Evolutionary conservation across 2,329 filamentous ascomycete genomes (phyloP), one percentile per base, ranked within the genome.

Genomic region (Rutstroemia sydowiana): DNA sequence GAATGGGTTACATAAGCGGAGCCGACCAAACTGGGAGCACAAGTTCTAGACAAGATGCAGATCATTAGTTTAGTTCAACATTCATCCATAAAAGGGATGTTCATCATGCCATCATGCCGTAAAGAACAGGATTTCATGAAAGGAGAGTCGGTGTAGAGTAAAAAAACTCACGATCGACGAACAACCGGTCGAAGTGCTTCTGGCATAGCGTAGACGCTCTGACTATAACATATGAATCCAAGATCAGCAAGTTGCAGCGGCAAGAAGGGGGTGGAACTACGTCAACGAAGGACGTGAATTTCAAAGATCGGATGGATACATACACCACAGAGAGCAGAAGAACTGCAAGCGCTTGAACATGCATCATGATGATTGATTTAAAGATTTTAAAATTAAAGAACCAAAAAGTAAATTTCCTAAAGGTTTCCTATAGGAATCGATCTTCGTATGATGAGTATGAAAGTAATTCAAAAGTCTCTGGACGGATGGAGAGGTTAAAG

Each of bases 1-100:
- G 56, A 52, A 23, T 59, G 58, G 7, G 52, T 59, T 39, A 57
- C 46, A 16, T 49, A 53, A 37, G 52, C 48, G n/a, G 55, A 44
- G 10, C 42, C 55, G 36, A 52, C 51, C 30, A 54, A 34, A 10
- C 52, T 55, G 43, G 51, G 45, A 16, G 47, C 44, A 39, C 53
- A 53, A 13, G 49, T 52, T 3, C 16, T 30, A n/a, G n/a, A n/a
- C n/a, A n/a, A n/a, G n/a, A n/a, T 21, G 36, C 45, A 20, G 51
- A 49, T 18, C 47, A 32, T 32, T 37, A 23, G 7, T 14, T 11
- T n/a, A n/a, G n/a, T n/a, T n/a, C n/a, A n/a, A n/a, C n/a, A n/a
- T n/a, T n/a, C n/a, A n/a, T n/a, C n/a, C n/a, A n/a, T n/a, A n/a
- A n/a, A n/a, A n/a, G n/a, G n/a, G n/a, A n/a, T n/a, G n/a, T n/a